Evolutionary conservation across 345 rosid species (phyloP), one percentile per base, ranked within the genome.

Genomic region (Populus tremula): DNA sequence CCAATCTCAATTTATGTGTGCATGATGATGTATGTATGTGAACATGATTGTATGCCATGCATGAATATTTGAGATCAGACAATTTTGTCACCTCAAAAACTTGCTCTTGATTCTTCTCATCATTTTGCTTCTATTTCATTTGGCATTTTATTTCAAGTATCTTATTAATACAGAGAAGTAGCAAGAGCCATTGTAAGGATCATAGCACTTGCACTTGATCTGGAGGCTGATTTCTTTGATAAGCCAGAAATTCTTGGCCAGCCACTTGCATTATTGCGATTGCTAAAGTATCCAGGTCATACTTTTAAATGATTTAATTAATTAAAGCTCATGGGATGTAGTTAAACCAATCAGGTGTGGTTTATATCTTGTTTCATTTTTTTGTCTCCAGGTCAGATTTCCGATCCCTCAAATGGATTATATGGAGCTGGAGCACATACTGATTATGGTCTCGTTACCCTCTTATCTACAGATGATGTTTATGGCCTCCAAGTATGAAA

Each of bases 361-460:
- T 61, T 59, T 74, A 13, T 35, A 27, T 53, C 41, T 66, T 41
- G 21, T 3, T 20, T 18, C 62, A 47, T 29, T 13, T 0, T 33
- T 21, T 47, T 49, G 31, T 56, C 10, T 80, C 21, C 78, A 90
- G 93, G 84, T 65, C 83, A 82, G 79, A 25, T 86, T 76, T 93
- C 98, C 67, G 93, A 91, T 87, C 98, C 98, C 3, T 84, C 83
- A 0, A 85, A 81, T 14, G 92, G 87, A 86, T 64, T 83, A 66
- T 88, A 53, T 77, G 93, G 93, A 14, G 88, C 96, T 59, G 88
- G 90, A 83, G 89, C 96, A 65, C 97, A 90, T 87, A 91, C 97
- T 67, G 97, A 94, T 82, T 92, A 85, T 79, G 96, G 97, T 78
- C 85, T 89, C 91, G 63, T 91, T 45, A 89, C 98, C 81, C 90